Evolutionary conservation across 495 filamentous ascomycete genomes (phyloP).

Genomic region (Corynascus novoguineensis): DNA sequence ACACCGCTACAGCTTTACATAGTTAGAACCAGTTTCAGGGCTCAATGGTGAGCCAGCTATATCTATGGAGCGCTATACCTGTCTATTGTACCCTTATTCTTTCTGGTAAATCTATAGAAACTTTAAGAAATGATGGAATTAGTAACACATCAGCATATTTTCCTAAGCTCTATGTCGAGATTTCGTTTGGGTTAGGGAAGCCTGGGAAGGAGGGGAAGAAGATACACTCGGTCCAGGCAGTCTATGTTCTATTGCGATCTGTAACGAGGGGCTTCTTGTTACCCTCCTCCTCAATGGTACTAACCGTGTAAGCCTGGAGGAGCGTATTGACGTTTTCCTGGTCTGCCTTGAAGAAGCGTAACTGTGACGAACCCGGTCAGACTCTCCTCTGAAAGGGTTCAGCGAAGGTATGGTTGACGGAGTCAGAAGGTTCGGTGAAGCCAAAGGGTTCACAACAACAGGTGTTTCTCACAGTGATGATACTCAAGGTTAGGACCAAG

Average conservation of each 20-base stretch:
- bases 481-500: no score
- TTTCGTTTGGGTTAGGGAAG: not conserved
- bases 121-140: slow-evolving; percentile 5
- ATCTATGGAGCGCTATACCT: not conserved
- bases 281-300: slow-evolving; percentile 3
- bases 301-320: slow-evolving; percentile 1
- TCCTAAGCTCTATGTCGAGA: slow-evolving; percentile 6
- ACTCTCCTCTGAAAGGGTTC: no score
- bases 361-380: no score
- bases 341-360: slow-evolving; percentile 5
- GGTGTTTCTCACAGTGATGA: no score
- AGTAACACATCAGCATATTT: slow-evolving; percentile 3
- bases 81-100: not conserved
- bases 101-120: not conserved
- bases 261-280: slow-evolving; percentile 8
- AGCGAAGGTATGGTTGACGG: no score
- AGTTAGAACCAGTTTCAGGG: slow-evolving; percentile 7
- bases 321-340: slow-evolving; percentile 3
- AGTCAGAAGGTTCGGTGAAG: no score
- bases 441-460: no score
- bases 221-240: slow-evolving; percentile 8
- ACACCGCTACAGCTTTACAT: slow-evolving; percentile 1
- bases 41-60: not conserved
- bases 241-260: slow-evolving; percentile 8
- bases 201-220: slow-evolving; percentile 4